Evolutionary conservation across 75 land plant genomes (phyloP).

Genomic region (Pinus taeda): DNA sequence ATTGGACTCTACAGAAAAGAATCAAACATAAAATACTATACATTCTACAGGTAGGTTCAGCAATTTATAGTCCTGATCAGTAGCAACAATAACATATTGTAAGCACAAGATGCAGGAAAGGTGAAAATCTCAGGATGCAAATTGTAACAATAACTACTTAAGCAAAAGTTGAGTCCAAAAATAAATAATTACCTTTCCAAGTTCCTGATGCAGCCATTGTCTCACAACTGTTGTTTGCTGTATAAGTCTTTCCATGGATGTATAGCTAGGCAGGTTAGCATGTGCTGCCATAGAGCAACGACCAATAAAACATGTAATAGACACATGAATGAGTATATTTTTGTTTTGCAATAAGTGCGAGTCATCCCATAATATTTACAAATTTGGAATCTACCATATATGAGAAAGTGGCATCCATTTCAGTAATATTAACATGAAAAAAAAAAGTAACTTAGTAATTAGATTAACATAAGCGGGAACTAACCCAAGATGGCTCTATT

Average conservation of each 20-base stretch:
- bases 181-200: constrained; percentile 36
- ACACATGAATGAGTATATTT: not conserved
- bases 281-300: constrained; percentile 31
- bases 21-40: not conserved
- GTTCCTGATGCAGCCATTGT: constrained; percentile 70
- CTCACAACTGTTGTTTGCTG: constrained; percentile 81
- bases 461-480: constrained; percentile 1
- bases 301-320: constrained; percentile 10
- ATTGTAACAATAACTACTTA: not conserved
- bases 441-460: not conserved
- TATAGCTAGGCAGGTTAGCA: constrained; percentile 71
- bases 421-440: not conserved
- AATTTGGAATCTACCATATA: not conserved
- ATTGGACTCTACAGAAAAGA: not conserved
- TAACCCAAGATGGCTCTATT: constrained; percentile 84
- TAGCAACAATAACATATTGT: not conserved
- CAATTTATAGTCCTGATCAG: not conserved
- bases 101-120: not conserved
- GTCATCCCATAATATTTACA: not conserved
- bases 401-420: not conserved
- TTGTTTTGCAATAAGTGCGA: not conserved
- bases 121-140: not conserved
- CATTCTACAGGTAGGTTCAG: not conserved
- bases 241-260: constrained; percentile 89
- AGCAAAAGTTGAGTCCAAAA: not conserved